Evolutionary conservation across 306 rosid species (phyloP).

Genomic region (Erythrophleum fordii): DNA sequence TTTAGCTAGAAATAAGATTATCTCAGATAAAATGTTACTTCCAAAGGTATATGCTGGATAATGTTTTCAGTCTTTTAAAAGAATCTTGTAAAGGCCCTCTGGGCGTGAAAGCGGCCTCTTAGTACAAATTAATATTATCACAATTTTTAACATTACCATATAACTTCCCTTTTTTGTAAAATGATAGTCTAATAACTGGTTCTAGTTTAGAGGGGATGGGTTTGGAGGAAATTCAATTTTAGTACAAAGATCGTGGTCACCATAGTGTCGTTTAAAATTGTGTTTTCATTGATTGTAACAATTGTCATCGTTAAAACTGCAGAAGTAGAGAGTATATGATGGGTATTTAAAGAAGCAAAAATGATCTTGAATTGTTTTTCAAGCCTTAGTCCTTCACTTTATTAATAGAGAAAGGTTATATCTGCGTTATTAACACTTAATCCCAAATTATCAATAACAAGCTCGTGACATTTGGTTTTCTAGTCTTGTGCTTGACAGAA

Average conservation of each 20-base stretch:
- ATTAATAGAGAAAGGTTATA: not conserved
- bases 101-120: not conserved
- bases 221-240: not conserved
- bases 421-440: not conserved
- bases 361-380: not conserved
- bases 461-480: constrained; percentile 22
- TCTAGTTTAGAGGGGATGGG: not conserved
- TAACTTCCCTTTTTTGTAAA: not conserved
- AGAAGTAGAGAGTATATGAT: constrained; percentile 1
- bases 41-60: not conserved
- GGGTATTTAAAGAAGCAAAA: not conserved
- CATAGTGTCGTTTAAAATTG: not conserved
- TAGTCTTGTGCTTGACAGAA: constrained; percentile 30
- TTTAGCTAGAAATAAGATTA: not conserved
- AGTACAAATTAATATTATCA: too few relatives aligned
- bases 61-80: not conserved
- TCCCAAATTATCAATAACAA: not conserved
- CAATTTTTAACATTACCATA: too few relatives aligned
- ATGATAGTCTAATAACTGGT: not conserved
- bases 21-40: not conserved
- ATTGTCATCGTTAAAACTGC: constrained; percentile 26
- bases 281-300: constrained; percentile 22
- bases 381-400: too few relatives aligned
- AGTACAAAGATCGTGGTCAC: not conserved
- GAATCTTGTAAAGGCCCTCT: not conserved